These are phyloP conservation scores for Coix lacrymajobi DNA, from an alignment of 176 grass and related monocot species.

Conservation along the genomic window DNA sequence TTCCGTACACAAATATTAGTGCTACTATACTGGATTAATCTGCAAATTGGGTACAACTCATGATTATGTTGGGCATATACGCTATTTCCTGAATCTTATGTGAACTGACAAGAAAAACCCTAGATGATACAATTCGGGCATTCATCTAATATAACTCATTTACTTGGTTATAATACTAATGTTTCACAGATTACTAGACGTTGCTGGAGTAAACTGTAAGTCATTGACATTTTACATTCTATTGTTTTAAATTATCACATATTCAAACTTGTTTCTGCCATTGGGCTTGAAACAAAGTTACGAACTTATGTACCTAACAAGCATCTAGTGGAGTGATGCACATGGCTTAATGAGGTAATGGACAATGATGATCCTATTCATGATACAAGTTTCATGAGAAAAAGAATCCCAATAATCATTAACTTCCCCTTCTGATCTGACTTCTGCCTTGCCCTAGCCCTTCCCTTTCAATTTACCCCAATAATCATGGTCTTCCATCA, in stretches of 20 bases:
- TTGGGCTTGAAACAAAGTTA: not conserved
- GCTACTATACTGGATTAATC: not conserved
- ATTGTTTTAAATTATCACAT: not conserved
- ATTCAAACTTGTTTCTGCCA: not conserved
- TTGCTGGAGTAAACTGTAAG: not conserved
- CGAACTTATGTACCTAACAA: not conserved
- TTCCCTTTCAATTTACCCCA: not conserved
- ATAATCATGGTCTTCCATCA: no score
- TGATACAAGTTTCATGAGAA: not conserved
- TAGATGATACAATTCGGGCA: not conserved
- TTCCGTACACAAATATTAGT: not conserved
- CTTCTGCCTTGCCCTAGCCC: not conserved
- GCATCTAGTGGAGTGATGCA: not conserved
- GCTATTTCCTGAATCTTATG: not conserved
- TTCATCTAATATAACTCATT: no score
- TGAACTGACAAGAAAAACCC: not conserved
- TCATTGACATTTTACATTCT: not conserved
- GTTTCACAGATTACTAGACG: no score
- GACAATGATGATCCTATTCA: not conserved
- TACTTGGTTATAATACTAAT: no score
- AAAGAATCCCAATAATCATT: not conserved
- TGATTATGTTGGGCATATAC: not conserved
- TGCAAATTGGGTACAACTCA: not conserved
- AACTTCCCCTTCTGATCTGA: not conserved
- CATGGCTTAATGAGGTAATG: not conserved